Evolutionary conservation across 352 stramenopile genomes (phyloP), one percentile per base, ranked within the genome.

Genomic region (Discostella stelligera): DNA sequence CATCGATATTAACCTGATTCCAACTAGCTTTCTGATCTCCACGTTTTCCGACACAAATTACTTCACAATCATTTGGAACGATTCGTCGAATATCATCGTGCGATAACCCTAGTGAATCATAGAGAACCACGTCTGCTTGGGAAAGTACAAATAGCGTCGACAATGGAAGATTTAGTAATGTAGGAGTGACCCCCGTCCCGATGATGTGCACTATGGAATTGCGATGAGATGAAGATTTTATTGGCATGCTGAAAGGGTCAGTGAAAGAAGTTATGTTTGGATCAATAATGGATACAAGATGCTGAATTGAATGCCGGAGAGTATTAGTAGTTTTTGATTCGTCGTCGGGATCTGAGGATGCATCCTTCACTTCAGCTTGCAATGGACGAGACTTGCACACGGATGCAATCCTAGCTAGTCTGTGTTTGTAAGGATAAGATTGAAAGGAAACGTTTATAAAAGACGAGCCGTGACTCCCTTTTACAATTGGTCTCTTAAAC

Each of bases 1-100:
- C 11, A 44, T 80, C 72, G 30, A 82, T 82, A 13, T 82, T 66
- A 46, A 6, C 52, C 25, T 82, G 74, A 30, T 69, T 68, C 74
- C 66, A 77, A 58, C 60, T 74, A 14, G 16, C 14, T 25, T 27
- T 60, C 5, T 30, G 0, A 59, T 73, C 74, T 49, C 74, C 74
- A n/a, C 74, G 25, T 60, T 82, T 82, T 44, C 74, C 74, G 3
- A 82, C 74, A 54, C 66, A 74, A 18, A 72, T 59, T 2, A 82
- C 44, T n/a, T 77, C 48, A 21, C 74, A 82, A 20, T 68, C 16
- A 0, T 54, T 52, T 39, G 66, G 74, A 27, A 82, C 66, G 8
- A 82, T 50, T 50, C 55, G 48, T 53, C 66, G 61, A 66, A 82
- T 82, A 46, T 82, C 74, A 23, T 66, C 23, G 11, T 60, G 18